Conservation (phyloP, 768 basidiomycete genomes). For the Suillus luteus region DNA sequence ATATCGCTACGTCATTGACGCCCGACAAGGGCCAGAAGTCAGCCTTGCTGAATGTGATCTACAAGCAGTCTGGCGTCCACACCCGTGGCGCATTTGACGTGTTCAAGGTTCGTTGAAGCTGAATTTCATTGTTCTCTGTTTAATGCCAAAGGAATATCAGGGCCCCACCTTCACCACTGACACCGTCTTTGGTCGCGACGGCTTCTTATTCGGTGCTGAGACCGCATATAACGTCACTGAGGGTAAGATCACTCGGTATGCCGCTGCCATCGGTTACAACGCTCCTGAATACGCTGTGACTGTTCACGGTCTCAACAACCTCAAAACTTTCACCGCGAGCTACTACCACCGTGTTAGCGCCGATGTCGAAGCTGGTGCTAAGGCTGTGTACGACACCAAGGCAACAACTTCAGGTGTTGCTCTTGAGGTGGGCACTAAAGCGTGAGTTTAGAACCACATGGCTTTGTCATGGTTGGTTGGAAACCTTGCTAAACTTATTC, state of each 20-base stretch:
- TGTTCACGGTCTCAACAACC: slow-evolving; percentile 91
- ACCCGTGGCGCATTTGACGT: slow-evolving; percentile 87
- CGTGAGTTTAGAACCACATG: slow-evolving; percentile 49
- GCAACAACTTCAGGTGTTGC: slow-evolving; percentile 81
- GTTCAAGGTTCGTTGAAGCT: slow-evolving; percentile 71
- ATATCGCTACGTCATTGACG: slow-evolving; percentile 77
- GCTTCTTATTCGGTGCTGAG: slow-evolving; percentile 96
- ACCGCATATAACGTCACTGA: slow-evolving; percentile 95
- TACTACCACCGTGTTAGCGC: slow-evolving; percentile 96
- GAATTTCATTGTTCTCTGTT: slow-evolving; percentile 1
- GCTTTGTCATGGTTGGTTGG: neutral
- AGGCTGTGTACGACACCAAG: slow-evolving; percentile 96
- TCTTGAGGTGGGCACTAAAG: slow-evolving; percentile 95
- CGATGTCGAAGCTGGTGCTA: slow-evolving; percentile 94
- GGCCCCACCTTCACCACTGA: slow-evolving; percentile 98
- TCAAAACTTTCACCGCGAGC: slow-evolving; percentile 90
- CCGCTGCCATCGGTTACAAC: slow-evolving; percentile 90
- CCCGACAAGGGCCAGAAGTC: slow-evolving; percentile 88
- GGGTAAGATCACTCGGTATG: slow-evolving; percentile 90
- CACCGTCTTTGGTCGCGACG: slow-evolving; percentile 92
- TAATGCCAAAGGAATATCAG: slow-evolving; percentile 40
- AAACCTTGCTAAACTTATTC: slow-evolving; percentile 1
- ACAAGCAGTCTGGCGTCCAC: slow-evolving; percentile 97
- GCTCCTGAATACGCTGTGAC: slow-evolving; percentile 96
- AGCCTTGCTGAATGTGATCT: slow-evolving; percentile 79